A percentile compares a stretch with the other conserved stretches of the same genome.
These are phyloP conservation scores for Dentiscutata heterogama DNA, from an alignment of 371 early-diverging fungal species.

Conservation along the genomic window DNA sequence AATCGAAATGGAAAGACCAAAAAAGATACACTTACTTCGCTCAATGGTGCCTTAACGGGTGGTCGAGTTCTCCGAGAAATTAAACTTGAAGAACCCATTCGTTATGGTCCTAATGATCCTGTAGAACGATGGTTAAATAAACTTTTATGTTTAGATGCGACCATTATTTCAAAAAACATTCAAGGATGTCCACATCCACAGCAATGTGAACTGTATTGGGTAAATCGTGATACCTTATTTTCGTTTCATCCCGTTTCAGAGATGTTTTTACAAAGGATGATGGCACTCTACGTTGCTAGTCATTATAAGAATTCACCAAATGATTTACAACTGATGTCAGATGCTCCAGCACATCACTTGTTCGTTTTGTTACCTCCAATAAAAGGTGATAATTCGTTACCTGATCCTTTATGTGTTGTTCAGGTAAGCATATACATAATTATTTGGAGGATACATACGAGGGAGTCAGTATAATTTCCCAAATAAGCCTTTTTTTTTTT, in stretches of 20 bases:
- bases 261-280: slow-evolving; percentile 96
- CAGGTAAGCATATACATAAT: slow-evolving; percentile 66
- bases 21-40: slow-evolving; percentile 56
- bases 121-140: slow-evolving; percentile 98
- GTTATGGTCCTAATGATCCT: slow-evolving; percentile 94
- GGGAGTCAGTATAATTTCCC: no score
- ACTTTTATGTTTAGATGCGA: slow-evolving; percentile 93
- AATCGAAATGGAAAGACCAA: slow-evolving; percentile 65
- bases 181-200: slow-evolving; percentile 94
- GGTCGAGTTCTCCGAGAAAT: slow-evolving; percentile 91
- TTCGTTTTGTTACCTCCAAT: slow-evolving; percentile 96
- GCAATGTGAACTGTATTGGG: slow-evolving; percentile 95
- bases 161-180: slow-evolving; percentile 75
- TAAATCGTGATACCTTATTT: slow-evolving; percentile 97
- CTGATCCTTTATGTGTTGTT: slow-evolving; percentile 95
- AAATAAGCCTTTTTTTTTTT: no score
- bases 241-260: slow-evolving; percentile 97
- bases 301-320: slow-evolving; percentile 99
- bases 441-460: no score
- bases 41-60: slow-evolving; percentile 59
- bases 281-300: slow-evolving; percentile 96
- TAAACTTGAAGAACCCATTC: slow-evolving; percentile 94
- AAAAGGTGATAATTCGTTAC: slow-evolving; percentile 76
- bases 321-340: slow-evolving; percentile 98
- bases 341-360: slow-evolving; percentile 98